These are phyloP conservation scores for Trichoderma parareesei DNA, from an alignment of 495 filamentous ascomycete species.

Conservation along the genomic window DNA sequence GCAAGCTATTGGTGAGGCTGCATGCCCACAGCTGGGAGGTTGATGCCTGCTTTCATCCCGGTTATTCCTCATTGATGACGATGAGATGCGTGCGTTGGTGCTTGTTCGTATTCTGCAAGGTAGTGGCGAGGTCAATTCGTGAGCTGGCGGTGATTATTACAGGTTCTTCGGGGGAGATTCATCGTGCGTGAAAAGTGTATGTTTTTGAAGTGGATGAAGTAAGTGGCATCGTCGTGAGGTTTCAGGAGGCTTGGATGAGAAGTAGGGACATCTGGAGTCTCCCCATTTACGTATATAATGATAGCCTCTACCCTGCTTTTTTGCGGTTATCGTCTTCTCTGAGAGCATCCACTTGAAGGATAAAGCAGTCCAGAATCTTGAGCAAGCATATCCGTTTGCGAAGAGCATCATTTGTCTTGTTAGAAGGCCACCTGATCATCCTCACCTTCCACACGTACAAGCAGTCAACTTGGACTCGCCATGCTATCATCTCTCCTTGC, in stretches of 20 bases:
- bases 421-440: neutral
- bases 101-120: neutral
- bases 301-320: neutral
- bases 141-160: neutral
- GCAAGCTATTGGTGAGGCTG: neutral
- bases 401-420: neutral
- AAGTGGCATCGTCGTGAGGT: neutral
- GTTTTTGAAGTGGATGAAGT: neutral
- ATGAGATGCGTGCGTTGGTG: neutral
- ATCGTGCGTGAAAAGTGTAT: neutral
- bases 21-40: neutral
- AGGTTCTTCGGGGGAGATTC: neutral
- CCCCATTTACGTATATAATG: neutral
- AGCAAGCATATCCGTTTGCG: neutral
- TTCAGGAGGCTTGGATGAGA: neutral
- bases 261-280: neutral
- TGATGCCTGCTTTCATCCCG: neutral
- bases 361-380: neutral
- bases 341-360: neutral
- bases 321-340: neutral
- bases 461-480: neutral
- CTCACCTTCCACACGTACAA: neutral
- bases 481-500: slow-evolving; percentile 3
- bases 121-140: neutral
- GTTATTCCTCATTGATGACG: neutral